Conservation (phyloP, 2,329 filamentous ascomycete species). For the Graphilbum sp. region DNA sequence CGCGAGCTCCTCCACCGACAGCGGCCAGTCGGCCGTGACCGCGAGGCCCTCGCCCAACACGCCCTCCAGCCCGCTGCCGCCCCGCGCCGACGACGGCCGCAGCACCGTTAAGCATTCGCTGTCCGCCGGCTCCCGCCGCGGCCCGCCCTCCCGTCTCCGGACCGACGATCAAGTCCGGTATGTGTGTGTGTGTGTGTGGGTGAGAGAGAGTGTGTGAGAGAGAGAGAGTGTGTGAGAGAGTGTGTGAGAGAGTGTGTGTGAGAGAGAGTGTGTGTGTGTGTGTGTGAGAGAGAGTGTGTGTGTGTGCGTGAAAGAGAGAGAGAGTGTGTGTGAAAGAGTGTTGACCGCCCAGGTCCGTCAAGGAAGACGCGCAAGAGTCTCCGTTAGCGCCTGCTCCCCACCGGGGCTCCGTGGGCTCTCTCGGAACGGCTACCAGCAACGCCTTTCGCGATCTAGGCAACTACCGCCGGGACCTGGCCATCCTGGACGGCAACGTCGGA, state of each 20-base stretch:
- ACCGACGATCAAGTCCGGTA: constrained; percentile 31
- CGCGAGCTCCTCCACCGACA: constrained; percentile 49
- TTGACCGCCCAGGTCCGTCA: too few relatives aligned
- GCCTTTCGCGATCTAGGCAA: constrained; percentile 46
- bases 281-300: too few relatives aligned
- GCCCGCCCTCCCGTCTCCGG: constrained; percentile 33
- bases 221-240: too few relatives aligned
- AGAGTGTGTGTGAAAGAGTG: too few relatives aligned
- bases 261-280: too few relatives aligned
- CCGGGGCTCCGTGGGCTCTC: constrained; percentile 22
- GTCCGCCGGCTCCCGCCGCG: constrained; percentile 14
- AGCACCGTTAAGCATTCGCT: constrained; percentile 5
- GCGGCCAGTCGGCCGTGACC: constrained; percentile 50
- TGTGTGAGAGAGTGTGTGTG: too few relatives aligned
- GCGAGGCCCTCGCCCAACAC: constrained; percentile 29
- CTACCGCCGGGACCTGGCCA: constrained; percentile 55
- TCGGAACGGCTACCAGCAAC: constrained; percentile 25
- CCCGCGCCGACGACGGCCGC: too few relatives aligned
- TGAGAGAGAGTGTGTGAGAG: too few relatives aligned
- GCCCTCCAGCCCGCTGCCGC: too few relatives aligned
- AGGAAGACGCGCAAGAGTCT: constrained; percentile 29
- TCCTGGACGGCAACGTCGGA: constrained; percentile 30
- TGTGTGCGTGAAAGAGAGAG: too few relatives aligned
- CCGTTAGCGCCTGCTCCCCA: constrained; percentile 28
- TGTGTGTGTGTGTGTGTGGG: constrained; percentile 12